phyloP scores from a whole-genome alignment of 1,284 basidiomycete species.

The Sporisorium sorghi region DNA sequence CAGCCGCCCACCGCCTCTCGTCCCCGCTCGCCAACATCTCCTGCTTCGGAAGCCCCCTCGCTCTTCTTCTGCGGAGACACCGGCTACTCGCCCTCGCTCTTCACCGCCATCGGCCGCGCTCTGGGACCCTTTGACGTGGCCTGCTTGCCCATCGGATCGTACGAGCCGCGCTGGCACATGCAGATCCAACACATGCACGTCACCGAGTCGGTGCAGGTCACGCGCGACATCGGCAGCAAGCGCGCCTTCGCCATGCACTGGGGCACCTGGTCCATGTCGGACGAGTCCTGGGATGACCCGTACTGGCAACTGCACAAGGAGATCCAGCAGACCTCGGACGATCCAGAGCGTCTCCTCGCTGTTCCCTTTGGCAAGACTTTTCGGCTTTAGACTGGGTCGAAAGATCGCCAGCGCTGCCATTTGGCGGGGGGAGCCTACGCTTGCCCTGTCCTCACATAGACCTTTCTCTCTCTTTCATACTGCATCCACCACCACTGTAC shows the following conservation, averaged over 20 bases:
- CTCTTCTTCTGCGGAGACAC: conserved; percentile 70
- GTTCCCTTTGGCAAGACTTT: conserved; percentile 56
- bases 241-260: conserved; percentile 70
- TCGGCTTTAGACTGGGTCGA: conserved; percentile 4
- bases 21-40: conserved; percentile 4
- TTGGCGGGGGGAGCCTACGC: too few species aligned
- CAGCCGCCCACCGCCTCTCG: conserved; percentile 1
- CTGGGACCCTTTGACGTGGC: conserved; percentile 71
- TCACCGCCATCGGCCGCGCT: conserved; percentile 70
- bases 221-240: conserved; percentile 56
- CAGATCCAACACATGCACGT: conserved; percentile 61
- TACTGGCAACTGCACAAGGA: conserved; percentile 44
- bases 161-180: conserved; percentile 60
- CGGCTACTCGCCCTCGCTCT: conserved; percentile 71
- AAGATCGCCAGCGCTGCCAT: neutral
- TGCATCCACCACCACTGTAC: conserved; percentile 10
- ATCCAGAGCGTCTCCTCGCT: conserved; percentile 31
- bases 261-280: conserved; percentile 72
- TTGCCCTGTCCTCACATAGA: neutral
- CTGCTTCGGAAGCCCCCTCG: conserved; percentile 13
- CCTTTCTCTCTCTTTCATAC: neutral
- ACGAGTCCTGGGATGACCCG: conserved; percentile 62
- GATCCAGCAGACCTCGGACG: conserved; percentile 23
- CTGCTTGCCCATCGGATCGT: conserved; percentile 72
- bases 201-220: conserved; percentile 52